Evolutionary conservation across 2,329 filamentous ascomycete genomes (phyloP), one percentile per base, ranked within the genome.

Genomic region (Pochonia chlamydosporia): DNA sequence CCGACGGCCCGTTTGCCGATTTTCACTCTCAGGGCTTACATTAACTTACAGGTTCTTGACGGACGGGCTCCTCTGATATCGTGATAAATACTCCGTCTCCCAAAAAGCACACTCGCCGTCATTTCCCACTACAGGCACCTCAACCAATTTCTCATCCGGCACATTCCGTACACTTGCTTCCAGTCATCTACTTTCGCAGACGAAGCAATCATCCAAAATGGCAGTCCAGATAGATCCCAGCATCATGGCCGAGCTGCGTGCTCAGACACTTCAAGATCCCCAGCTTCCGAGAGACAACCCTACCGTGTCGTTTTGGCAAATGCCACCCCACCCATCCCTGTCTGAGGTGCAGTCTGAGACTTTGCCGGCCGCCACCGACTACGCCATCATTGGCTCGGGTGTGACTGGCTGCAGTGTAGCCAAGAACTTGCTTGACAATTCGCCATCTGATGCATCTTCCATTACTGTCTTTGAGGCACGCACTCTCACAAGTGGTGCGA

Each of bases 361-460:
- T 4, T 56, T 62, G 5, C 56, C 55, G 6, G 20, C 16, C 1
- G 13, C 5, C 2, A 57, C 57, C 1, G 59, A 62, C 40, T 54
- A 55, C 21, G 59, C 44, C 4, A 51, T 64, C 13, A 62, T 64
- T 25, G 61, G 60, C 14, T 63, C 61, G 4, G 61, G 61, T 5
- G 56, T 64, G n/a, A 61, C 60, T 1, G 61, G 60, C 1, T 60
- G 56, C 24, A 59, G 59, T 43, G 52, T 57, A 7, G 51, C 59
- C 11, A 59, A 57, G 46, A 43, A 52, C 0, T 43, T 63, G 0
- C 52, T 63, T 0, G 56, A 62, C 11, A 45, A 56, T 16, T 36
- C 43, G 7, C 18, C 48, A 9, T 28, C 21, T 1, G 30, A 37
- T 5, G 14, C 42, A 5, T 44, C 28, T n/a, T 16, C 9, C 21